Evolutionary conservation across 768 basidiomycete species (phyloP).

Genomic region (Rhizopogon roseolus): DNA sequence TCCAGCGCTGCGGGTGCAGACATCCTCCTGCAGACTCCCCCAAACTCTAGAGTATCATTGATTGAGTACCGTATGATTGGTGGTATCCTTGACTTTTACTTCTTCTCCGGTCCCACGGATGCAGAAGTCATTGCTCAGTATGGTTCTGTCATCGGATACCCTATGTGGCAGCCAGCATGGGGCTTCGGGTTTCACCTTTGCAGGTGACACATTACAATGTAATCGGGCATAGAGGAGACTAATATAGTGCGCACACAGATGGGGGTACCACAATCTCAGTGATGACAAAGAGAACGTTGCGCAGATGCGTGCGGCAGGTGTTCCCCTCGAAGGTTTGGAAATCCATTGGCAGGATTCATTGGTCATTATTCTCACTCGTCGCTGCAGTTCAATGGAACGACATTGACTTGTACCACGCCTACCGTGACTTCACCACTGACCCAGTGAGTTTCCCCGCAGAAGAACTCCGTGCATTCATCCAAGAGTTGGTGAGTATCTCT

Average conservation of each 20-base stretch:
- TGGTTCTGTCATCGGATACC: slow-evolving; percentile 56
- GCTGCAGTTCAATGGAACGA: slow-evolving; percentile 73
- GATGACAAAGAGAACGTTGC: slow-evolving; percentile 54
- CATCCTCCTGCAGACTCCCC: slow-evolving; percentile 60
- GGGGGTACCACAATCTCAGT: slow-evolving; percentile 50
- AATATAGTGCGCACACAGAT: slow-evolving; percentile 17
- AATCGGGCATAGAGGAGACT: neutral
- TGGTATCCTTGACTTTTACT: slow-evolving; percentile 76
- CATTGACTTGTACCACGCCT: slow-evolving; percentile 67
- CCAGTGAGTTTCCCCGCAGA: slow-evolving; percentile 56
- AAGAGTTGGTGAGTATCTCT: slow-evolving; percentile 44
- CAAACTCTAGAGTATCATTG: slow-evolving; percentile 45
- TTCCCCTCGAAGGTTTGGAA: slow-evolving; percentile 67
- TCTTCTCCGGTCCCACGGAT: slow-evolving; percentile 53
- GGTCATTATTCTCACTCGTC: slow-evolving; percentile 1
- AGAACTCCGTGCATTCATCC: slow-evolving; percentile 49
- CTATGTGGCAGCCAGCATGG: slow-evolving; percentile 71
- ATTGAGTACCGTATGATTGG: slow-evolving; percentile 73
- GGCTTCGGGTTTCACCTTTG: slow-evolving; percentile 78
- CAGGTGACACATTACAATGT: slow-evolving; percentile 31
- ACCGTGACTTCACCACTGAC: slow-evolving; percentile 66
- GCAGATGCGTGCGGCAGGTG: slow-evolving; percentile 59
- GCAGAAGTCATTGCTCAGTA: slow-evolving; percentile 68
- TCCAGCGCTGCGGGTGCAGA: slow-evolving; percentile 67
- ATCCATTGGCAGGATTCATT: slow-evolving; percentile 6